These are phyloP conservation scores for Candida vartiovaarae DNA, from an alignment of 805 yeast species.

Conservation along the genomic window DNA sequence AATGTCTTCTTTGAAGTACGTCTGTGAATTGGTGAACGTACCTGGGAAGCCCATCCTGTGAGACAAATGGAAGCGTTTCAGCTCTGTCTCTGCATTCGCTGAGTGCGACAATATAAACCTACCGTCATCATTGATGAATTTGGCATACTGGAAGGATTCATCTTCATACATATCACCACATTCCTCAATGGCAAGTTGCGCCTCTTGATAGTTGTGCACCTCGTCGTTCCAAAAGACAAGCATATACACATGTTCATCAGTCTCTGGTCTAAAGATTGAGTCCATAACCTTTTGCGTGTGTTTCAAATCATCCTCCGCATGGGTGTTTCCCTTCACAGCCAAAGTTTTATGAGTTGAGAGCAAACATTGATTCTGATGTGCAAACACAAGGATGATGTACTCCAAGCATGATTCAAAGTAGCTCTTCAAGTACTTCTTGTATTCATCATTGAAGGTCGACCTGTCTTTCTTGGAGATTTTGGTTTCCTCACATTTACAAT, in stretches of 20 bases:
- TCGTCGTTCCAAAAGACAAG: constrained; percentile 77
- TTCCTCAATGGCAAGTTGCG: constrained; percentile 37
- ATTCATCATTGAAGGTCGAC: constrained; percentile 3
- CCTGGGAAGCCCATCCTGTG: constrained; percentile 45
- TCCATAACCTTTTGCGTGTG: constrained; percentile 2
- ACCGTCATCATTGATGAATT: constrained; percentile 43
- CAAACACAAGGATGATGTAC: constrained; percentile 37
- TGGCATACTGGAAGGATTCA: constrained; percentile 32
- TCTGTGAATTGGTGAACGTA: constrained; percentile 44
- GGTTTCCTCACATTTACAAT: constrained; percentile 37
- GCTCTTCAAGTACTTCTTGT: constrained; percentile 4
- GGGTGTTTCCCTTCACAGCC: background rate
- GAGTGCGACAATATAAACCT: constrained; percentile 39
- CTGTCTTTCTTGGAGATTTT: constrained; percentile 32
- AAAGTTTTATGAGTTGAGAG: constrained; percentile 26
- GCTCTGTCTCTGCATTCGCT: constrained; percentile 1
- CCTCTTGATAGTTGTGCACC: constrained; percentile 53
- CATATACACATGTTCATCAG: constrained; percentile 28
- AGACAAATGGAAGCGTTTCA: constrained; percentile 27
- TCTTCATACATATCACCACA: constrained; percentile 25
- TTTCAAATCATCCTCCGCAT: constrained; percentile 4
- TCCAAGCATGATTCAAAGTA: constrained; percentile 33
- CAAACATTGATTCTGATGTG: constrained; percentile 30
- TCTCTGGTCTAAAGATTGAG: background rate
- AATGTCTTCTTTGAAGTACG: constrained; percentile 42